Percentiles rank a stretch among this genome's conserved stretches.
Evolutionary conservation across 192 early-diverging fungal genomes (phyloP).

Genomic region (Mortierella antarctica): DNA sequence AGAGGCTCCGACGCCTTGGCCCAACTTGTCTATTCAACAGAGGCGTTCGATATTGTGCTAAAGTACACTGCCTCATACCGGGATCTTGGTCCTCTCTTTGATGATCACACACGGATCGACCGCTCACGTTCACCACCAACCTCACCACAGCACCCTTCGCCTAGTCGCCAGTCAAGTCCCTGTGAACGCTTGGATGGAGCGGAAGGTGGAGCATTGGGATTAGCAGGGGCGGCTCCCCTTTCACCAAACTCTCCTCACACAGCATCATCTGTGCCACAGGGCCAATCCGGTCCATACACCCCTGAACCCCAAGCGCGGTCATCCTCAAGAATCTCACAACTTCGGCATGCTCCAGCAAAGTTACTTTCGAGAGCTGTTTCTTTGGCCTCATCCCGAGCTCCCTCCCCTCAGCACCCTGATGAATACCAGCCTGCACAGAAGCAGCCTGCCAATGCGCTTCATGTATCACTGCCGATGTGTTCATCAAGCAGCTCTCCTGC

Average conservation of each 20-base stretch:
- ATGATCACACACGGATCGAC: background rate
- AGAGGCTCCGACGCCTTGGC: constrained; percentile 38
- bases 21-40: constrained; percentile 36
- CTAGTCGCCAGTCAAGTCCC: background rate
- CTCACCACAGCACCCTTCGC: constrained; percentile 1
- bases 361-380: constrained; percentile 17
- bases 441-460: background rate
- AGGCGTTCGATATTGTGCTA: constrained; percentile 41
- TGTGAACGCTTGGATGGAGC: no score
- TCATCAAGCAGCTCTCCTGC: background rate
- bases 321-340: constrained; percentile 3
- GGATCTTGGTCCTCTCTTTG: constrained; percentile 22
- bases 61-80: constrained; percentile 24
- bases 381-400: background rate
- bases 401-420: no score
- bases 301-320: background rate
- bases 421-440: background rate
- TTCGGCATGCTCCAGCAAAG: constrained; percentile 10
- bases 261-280: no score
- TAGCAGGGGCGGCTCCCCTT: background rate
- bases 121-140: background rate
- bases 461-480: constrained; percentile 5
- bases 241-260: no score
- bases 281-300: no score
- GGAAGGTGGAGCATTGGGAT: no score